Evolutionary conservation across 108 stramenopile genomes (phyloP), one percentile per base, ranked within the genome.

Genomic region (Pseudonitzschia multistriata): DNA sequence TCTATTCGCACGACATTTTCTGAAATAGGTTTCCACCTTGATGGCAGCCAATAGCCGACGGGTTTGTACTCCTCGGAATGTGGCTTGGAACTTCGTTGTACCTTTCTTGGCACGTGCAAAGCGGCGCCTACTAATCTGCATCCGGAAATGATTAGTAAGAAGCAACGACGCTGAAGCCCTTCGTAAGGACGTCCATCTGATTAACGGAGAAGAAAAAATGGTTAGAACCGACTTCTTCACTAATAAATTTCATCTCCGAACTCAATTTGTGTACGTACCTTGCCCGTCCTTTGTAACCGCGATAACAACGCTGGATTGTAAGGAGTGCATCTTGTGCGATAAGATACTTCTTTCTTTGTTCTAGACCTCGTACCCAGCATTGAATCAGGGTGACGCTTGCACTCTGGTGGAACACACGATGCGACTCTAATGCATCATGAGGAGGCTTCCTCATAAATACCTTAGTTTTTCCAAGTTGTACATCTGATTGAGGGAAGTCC

Each of bases 371-470:
- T 57, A 87, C 87, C 83, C 90, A 89, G 62, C 87, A 81, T 80
- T 97, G 97, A 61, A 97, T 81, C 61, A 88, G 50, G 8, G 83
- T 86, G 27, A 83, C 87, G 47, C 88, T 77, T 22, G 86, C 85
- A 56, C 76, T 78, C 62, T 94, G 90, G 40, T 89, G 86, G 70
- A 86, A 86, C 3, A 88, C 81, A 30, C 94, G 88, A 68, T 88
- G 83, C 6, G 84, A 87, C 77, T 97, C 97, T 36, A 97, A 80
- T 8, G 74, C 83, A 80, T 97, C 97, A 65, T 94, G 95, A 6
- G 94, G 91, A 8, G 89, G 90, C 80, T 96, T 94, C 49, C 95
- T 83, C 89, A 98, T 90, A 79, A 96, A 98, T 1, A 98, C 85
- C 73, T 96, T 96, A 25, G 93, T 92, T 54, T 79, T 56, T 69